Evolutionary conservation across 148 eudicot genomes (phyloP), one percentile per base, ranked within the genome.

Genomic region (Agrostemma githago): DNA sequence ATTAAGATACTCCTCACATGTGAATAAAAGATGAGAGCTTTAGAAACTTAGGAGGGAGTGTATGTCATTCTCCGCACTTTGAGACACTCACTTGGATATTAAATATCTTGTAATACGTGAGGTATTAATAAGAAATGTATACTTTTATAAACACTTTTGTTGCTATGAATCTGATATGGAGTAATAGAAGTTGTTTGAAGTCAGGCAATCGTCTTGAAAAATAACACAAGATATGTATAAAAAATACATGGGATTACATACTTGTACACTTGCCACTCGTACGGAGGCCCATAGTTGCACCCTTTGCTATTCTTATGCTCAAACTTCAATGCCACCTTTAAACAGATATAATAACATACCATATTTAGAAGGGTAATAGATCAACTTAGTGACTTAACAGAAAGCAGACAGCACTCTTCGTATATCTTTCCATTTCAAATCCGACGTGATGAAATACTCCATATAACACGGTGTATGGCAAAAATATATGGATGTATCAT

Each of bases 191-290:
- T 51, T 8, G 14, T 51, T 11, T 8, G 4, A 11, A 10, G 14
- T 51, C 56, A 8, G 15, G 9, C 15, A 10, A 15, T 51, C 14
- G 56, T 51, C 14, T 51, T 51, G 51, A 11, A 51, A 51, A 51
- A 51, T 3, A 51, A 51, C 11, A 51, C 56, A 51, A 15, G 15
- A 51, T 51, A 9, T 51, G 34, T 8, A 48, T 10, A 51, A 51
- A 51, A 51, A 11, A 51, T 4, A 51, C 56, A 51, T 14, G 56
- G 16, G 14, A 26, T 26, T 68, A 71, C 96, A 41, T 92, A 92
- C 97, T 83, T 90, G 86, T 90, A 92, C 43, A 92, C 97, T 82
- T 89, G 97, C 97, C 97, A 92, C 88, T 92, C 97, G 67, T 90
- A 84, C 4, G 97, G 97, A 78, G 97, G 97, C 44, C 97, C 92